Base-by-base conservation (phyloP, 768 basidiomycete genomes). In the Rhodocollybia butyracea region DNA sequence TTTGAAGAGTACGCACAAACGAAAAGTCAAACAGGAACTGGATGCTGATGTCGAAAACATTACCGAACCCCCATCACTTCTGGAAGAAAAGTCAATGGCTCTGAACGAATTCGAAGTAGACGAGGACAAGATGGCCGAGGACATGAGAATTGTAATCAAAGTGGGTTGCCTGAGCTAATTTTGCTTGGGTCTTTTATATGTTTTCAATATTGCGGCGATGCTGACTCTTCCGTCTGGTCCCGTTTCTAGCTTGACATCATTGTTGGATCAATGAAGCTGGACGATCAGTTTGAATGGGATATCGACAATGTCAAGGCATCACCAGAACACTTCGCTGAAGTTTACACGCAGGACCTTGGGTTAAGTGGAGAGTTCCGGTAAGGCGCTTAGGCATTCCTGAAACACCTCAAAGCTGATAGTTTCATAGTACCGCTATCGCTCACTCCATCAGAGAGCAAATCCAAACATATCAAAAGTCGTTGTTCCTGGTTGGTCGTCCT, bases 261-360 rank as follows among this genome's bases (percentile, higher is more conserved):
- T 53, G 88, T 95, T 54, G 96, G 93, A 22, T 85, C 88, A 6
- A 84, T 94, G 74, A 94, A 95, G 69, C 80, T 99, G 22, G 90
- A 93, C 54, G 97, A 99, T 70, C 90, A 94, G 64, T 96, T 98
- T 64, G 97, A 98, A 67, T 99, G 97, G 97, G 96, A 99, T 68
- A 70, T 98, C 34, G 88, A 88, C 61, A 93, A 89, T 54, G 71
- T 76, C 21, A 77, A 80, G 43, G 88, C 91, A 3, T 88, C 88
- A 0, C 95, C 96, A 0, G 97, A 99, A 70, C 85, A 88, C 24
- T 98, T 98, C 69, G 93, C 97, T 6, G 88, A 89, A 59, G 79
- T 87, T 0, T 96, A 97, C 66, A 76, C 85, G 2, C 81, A 83
- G 21, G 97, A 99, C 60, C 73, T 99, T 22, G 97, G 97, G 4